Percentiles rank a stretch among this genome's conserved stretches.
phyloP scores from a whole-genome alignment of 2,329 filamentous ascomycete genomes.

The Ascochyta viciae-villosae region DNA sequence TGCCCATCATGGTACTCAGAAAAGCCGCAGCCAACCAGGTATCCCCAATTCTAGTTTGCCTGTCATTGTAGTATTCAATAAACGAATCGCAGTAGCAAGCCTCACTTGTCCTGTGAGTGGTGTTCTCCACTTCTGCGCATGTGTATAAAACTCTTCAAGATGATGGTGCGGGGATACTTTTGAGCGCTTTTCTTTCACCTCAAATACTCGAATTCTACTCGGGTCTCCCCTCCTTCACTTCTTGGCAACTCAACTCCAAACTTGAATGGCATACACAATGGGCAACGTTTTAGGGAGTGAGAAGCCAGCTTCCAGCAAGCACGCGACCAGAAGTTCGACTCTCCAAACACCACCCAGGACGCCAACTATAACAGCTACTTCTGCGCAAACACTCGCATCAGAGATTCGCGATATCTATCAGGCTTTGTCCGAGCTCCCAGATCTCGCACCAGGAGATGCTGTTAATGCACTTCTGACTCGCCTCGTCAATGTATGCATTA shows the following conservation, averaged over 20 bases:
- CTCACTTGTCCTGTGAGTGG: background rate
- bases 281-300: background rate
- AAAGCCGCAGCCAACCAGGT: background rate
- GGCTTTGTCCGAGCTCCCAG: constrained; percentile 20
- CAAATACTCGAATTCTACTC: too few relatives aligned
- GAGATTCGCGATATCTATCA: constrained; percentile 32
- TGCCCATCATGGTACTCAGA: constrained; percentile 17
- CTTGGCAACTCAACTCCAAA: background rate
- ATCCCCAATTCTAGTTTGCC: background rate
- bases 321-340: constrained; percentile 3
- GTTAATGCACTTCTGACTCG: constrained; percentile 48
- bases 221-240: fast-evolving
- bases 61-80: constrained; percentile 2
- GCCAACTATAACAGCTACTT: constrained; percentile 23
- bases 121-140: background rate
- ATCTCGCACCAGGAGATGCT: constrained; percentile 40
- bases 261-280: background rate
- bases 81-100: background rate
- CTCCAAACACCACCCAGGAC: constrained; percentile 32
- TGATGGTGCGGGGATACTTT: background rate
- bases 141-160: constrained; percentile 8
- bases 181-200: background rate
- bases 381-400: constrained; percentile 28
- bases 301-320: background rate
- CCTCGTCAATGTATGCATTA: constrained; percentile 49